phyloP scores from a whole-genome alignment of 345 rosid genomes.

The Bruguiera sexangula region DNA sequence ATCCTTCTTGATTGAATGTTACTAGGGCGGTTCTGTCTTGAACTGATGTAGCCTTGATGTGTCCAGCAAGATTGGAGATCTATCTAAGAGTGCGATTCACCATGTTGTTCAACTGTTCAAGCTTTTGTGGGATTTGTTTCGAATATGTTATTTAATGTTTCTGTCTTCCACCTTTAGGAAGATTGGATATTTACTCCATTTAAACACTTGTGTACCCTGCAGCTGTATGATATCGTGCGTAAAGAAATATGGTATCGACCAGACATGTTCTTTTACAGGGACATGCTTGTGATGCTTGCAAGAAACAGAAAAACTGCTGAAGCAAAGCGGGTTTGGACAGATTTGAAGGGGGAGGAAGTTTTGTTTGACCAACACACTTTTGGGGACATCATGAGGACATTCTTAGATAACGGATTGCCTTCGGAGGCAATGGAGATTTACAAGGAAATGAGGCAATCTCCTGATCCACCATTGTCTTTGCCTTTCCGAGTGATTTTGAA shows the following conservation, averaged over 20 bases:
- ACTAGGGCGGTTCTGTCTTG: too few species aligned
- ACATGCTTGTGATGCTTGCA: constrained; percentile 94
- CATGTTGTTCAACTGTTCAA: too few species aligned
- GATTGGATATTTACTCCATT: not conserved
- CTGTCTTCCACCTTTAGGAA: not conserved
- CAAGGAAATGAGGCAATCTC: constrained; percentile 80
- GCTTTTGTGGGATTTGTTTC: too few species aligned
- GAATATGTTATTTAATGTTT: not conserved
- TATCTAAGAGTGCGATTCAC: too few species aligned
- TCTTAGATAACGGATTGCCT: constrained; percentile 59
- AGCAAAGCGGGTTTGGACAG: constrained; percentile 67
- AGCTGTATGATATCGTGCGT: constrained; percentile 78
- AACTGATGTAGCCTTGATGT: too few species aligned
- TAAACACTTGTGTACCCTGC: constrained; percentile 11
- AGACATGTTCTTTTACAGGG: constrained; percentile 87
- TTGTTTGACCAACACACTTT: constrained; percentile 87
- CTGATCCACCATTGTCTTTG: constrained; percentile 76
- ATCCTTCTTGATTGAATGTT: too few species aligned
- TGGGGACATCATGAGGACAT: constrained; percentile 76
- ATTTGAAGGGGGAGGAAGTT: constrained; percentile 72
- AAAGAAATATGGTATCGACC: constrained; percentile 92
- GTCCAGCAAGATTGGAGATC: too few species aligned
- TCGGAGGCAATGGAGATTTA: constrained; percentile 77
- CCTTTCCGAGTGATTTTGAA: constrained; percentile 88
- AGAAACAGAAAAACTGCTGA: constrained; percentile 69